Percentiles rank a stretch among this genome's conserved stretches.
These are phyloP conservation scores for Silene noctiflora DNA, from an alignment of 179 eudicot genomes.

Conservation along the genomic window DNA sequence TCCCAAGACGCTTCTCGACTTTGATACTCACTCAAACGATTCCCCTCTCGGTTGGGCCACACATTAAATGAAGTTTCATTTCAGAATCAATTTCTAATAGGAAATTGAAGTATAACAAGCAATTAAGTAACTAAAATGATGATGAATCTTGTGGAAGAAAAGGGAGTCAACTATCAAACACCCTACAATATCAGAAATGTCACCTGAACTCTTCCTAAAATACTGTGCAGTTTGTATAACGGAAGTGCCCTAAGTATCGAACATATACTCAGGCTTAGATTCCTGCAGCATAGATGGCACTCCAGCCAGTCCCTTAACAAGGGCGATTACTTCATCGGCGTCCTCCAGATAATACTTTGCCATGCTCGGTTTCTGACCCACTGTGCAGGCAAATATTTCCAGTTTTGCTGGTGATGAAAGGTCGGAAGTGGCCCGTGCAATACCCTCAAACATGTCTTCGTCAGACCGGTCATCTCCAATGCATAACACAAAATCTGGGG, in stretches of 20 bases:
- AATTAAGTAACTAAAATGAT: too few species aligned
- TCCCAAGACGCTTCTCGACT: too few species aligned
- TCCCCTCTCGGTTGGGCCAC: too few species aligned
- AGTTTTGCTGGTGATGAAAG: slow-evolving; percentile 40
- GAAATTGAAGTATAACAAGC: too few species aligned
- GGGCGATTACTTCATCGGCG: slow-evolving; percentile 52
- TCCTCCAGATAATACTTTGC: slow-evolving; percentile 80
- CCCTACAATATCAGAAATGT: too few species aligned
- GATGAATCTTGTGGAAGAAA: too few species aligned
- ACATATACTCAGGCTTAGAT: not conserved
- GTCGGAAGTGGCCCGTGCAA: slow-evolving; percentile 40
- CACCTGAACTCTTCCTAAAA: too few species aligned
- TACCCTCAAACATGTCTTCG: slow-evolving; percentile 84
- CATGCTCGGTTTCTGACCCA: slow-evolving; percentile 87
- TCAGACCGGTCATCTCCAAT: slow-evolving; percentile 78
- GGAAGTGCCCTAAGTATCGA: not conserved
- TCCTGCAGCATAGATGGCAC: not conserved
- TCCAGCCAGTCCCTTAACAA: slow-evolving; percentile 55
- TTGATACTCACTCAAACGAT: too few species aligned
- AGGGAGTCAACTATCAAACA: too few species aligned
- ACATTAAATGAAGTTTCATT: too few species aligned
- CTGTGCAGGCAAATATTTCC: slow-evolving; percentile 72
- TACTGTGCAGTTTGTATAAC: too few species aligned
- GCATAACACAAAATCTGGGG: slow-evolving; percentile 69
- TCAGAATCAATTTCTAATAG: too few species aligned